Base-by-base conservation (phyloP, 495 filamentous ascomycete genomes). In the Platismatia glauca region DNA sequence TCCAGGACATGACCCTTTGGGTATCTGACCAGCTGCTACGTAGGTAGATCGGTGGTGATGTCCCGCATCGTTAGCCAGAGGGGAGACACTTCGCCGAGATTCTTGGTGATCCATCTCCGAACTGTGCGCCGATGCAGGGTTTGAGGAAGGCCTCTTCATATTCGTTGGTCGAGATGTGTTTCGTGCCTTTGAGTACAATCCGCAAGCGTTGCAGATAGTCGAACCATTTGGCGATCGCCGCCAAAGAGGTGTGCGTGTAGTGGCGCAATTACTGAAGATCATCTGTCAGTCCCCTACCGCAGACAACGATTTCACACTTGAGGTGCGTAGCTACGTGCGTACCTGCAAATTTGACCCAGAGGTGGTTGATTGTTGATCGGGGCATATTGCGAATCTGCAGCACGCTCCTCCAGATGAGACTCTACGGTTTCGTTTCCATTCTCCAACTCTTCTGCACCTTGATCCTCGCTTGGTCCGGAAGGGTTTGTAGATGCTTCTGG, bases 161-260 rank as follows among this genome's bases (percentile, higher is more conserved):
- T 91, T 96, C 4, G 88, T 91, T 4, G 94, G 94, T 46, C 94
- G 86, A 64, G 86, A 82, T 62, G 90, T 86, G 70, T 99, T 97
- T 50, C 94, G 84, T 27, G 91, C 91, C 72, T 97, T 99, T 55
- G 88, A 76, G 72, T 99, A 99, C 9, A 99, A 81, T 29, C 94
- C 94, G 70, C 94, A 99, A 16, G 94, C 94, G 75, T 99, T 99
- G 76, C 94, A 99, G 44, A 99, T 97, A 57, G 90, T 96, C 52
- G 89, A 86, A 46, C 94, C 94, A 58, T 89, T 86, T 0, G 93
- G 95, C 3, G 93, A 95, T 62, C 94, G 84, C 64, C 94, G 84
- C 94, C 94, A 99, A 57, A 99, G 80, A 34, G 94, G 94, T 18
- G 94, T 99, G 67, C 84, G 86, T 43, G 90, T 95, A 8, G 94